Conservation (phyloP, 2,329 filamentous ascomycete species). For the Phialophora verrucosa region DNA sequence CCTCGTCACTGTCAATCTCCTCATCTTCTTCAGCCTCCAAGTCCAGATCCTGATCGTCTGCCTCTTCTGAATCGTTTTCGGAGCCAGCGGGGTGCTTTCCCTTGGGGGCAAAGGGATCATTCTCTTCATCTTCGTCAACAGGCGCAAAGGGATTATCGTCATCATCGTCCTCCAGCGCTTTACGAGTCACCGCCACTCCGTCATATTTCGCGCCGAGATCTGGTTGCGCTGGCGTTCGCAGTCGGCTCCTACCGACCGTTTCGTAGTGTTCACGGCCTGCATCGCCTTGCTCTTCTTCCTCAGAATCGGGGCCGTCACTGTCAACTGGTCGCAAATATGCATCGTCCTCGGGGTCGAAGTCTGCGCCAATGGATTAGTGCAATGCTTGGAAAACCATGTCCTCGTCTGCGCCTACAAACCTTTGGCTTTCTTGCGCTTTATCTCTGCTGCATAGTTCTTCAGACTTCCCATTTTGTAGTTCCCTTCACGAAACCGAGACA, state of each 20-base stretch:
- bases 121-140: constrained; percentile 38
- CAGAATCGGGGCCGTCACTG: constrained; percentile 58
- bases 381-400: neutral
- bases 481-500: neutral
- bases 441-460: constrained; percentile 20
- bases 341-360: constrained; percentile 80
- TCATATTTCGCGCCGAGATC: constrained; percentile 77
- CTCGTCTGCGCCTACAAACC: constrained; percentile 10
- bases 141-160: constrained; percentile 36
- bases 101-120: constrained; percentile 35
- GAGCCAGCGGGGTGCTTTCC: constrained; percentile 18
- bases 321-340: constrained; percentile 59
- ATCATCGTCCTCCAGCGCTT: constrained; percentile 53
- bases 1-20: constrained; percentile 42
- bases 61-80: constrained; percentile 36
- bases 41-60: constrained; percentile 31
- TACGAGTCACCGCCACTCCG: constrained; percentile 75
- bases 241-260: constrained; percentile 80
- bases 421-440: constrained; percentile 28
- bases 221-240: constrained; percentile 73
- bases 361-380: constrained; percentile 52
- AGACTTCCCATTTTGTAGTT: constrained; percentile 26
- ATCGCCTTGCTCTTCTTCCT: constrained; percentile 53
- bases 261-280: constrained; percentile 86
- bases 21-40: constrained; percentile 38